Percentiles rank a stretch among this genome's conserved stretches.
Evolutionary conservation across 1,139 yeast genomes (phyloP).

Genomic region (Blastobotrys proliferans): DNA sequence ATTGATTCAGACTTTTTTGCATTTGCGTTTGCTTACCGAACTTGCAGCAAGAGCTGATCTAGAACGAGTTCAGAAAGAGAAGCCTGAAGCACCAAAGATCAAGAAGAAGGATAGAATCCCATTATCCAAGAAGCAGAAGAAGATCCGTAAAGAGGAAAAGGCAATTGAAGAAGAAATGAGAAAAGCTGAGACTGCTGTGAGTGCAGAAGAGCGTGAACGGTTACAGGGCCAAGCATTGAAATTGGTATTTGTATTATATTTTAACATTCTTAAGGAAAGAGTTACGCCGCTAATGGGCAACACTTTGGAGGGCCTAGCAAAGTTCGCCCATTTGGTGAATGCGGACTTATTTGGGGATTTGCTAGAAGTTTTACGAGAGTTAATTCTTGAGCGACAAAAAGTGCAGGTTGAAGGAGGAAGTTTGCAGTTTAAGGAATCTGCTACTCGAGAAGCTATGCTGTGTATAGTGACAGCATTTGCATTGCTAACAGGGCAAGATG

Average conservation of each 20-base stretch:
- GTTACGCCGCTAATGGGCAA: conserved; percentile 73
- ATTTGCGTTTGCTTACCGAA: conserved; percentile 72
- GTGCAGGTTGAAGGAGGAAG: conserved; percentile 38
- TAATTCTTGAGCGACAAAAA: conserved; percentile 47
- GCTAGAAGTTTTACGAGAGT: conserved; percentile 80
- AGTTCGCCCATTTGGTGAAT: conserved; percentile 88
- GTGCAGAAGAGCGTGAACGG: conserved; percentile 80
- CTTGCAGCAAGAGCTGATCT: conserved; percentile 57
- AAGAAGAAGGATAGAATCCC: conserved; percentile 87
- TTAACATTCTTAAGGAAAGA: conserved; percentile 66
- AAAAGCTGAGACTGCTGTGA: conserved; percentile 80
- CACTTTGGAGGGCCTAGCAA: conserved; percentile 85
- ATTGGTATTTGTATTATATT: conserved; percentile 63
- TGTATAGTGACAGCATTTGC: conserved; percentile 92
- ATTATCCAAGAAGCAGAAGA: conserved; percentile 80
- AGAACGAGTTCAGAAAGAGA: conserved; percentile 45
- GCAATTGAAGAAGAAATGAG: conserved; percentile 86
- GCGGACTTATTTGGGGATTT: conserved; percentile 90
- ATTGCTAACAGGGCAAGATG: conserved; percentile 65
- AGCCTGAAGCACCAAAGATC: conserved; percentile 46
- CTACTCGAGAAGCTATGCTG: conserved; percentile 64
- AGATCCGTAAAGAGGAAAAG: conserved; percentile 79
- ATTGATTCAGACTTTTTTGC: conserved; percentile 67
- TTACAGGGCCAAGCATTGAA: conserved; percentile 82
- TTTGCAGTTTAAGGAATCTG: conserved; percentile 37